A percentile compares a stretch with the other conserved stretches of the same genome.
Conservation (phyloP, 257 asterid species). For the Salvia miltiorrhiza region DNA sequence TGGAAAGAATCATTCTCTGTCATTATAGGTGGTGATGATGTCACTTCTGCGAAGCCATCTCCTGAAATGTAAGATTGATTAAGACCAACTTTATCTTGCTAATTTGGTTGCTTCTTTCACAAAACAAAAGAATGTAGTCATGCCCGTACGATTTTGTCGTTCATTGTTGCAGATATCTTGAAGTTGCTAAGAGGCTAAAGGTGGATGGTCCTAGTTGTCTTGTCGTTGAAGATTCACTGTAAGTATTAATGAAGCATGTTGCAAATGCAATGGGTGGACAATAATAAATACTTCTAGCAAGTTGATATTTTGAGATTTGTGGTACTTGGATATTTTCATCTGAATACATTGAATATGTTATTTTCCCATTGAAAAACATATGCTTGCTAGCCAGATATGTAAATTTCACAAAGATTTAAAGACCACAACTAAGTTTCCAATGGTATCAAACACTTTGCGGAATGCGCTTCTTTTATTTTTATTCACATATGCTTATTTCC, state of each 20-base stretch:
- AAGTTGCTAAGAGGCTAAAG: conserved; percentile 67
- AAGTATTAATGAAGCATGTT: conserved; percentile 28
- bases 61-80: conserved; percentile 74
- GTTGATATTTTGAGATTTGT: not conserved
- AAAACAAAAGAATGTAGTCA: not conserved
- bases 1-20: conserved; percentile 84
- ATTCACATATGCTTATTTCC: not conserved
- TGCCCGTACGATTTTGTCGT: conserved; percentile 11
- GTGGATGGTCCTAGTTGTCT: conserved; percentile 71
- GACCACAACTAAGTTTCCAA: no score
- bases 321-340: not conserved
- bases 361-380: not conserved
- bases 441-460: not conserved
- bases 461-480: not conserved
- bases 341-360: not conserved
- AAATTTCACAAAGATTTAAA: not conserved
- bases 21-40: conserved; percentile 84
- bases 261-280: not conserved
- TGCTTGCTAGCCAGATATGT: not conserved
- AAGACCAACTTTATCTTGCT: conserved; percentile 6
- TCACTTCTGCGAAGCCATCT: conserved; percentile 67
- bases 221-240: conserved; percentile 92
- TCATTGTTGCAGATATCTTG: conserved; percentile 39
- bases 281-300: not conserved
- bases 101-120: conserved; percentile 9